Conservation (phyloP, 192 early-diverging fungal species). For the Gryganskiella cystojenkinii region DNA sequence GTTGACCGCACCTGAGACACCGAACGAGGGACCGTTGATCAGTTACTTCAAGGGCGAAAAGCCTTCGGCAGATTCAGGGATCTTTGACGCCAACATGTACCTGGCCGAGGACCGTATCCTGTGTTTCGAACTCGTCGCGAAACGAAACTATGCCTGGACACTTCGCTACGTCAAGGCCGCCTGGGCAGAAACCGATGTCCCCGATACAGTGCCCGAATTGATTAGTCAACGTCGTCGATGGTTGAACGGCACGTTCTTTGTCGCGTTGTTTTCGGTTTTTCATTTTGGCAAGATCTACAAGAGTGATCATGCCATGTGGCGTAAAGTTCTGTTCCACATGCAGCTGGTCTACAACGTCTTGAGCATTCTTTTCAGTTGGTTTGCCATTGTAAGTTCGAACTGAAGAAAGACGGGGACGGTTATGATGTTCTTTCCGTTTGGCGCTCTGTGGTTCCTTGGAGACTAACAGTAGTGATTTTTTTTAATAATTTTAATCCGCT, state of each 20-base stretch:
- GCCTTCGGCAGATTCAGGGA: constrained; percentile 52
- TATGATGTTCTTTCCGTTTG: too few relatives aligned
- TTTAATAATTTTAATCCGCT: background rate
- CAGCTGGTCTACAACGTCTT: constrained; percentile 78
- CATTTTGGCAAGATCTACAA: constrained; percentile 68
- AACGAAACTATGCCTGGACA: constrained; percentile 65
- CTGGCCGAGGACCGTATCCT: constrained; percentile 86
- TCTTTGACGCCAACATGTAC: constrained; percentile 67
- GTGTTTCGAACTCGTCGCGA: constrained; percentile 86
- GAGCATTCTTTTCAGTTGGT: constrained; percentile 80
- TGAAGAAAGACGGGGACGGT: too few relatives aligned
- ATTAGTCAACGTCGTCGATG: constrained; percentile 86
- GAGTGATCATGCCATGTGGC: constrained; percentile 57
- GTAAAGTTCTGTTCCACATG: constrained; percentile 66
- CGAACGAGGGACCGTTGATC: constrained; percentile 70
- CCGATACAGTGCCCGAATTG: constrained; percentile 74
- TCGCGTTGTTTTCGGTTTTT: constrained; percentile 70
- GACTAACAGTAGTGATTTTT: too few relatives aligned
- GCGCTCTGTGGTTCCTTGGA: too few relatives aligned
- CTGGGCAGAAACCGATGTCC: constrained; percentile 80
- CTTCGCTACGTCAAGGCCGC: constrained; percentile 75
- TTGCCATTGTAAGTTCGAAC: constrained; percentile 66
- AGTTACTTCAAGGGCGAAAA: constrained; percentile 78
- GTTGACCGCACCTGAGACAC: constrained; percentile 61
- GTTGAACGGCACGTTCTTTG: constrained; percentile 87